These are phyloP conservation scores for Cercophora scortea DNA, from an alignment of 495 filamentous ascomycete genomes.

Conservation along the genomic window DNA sequence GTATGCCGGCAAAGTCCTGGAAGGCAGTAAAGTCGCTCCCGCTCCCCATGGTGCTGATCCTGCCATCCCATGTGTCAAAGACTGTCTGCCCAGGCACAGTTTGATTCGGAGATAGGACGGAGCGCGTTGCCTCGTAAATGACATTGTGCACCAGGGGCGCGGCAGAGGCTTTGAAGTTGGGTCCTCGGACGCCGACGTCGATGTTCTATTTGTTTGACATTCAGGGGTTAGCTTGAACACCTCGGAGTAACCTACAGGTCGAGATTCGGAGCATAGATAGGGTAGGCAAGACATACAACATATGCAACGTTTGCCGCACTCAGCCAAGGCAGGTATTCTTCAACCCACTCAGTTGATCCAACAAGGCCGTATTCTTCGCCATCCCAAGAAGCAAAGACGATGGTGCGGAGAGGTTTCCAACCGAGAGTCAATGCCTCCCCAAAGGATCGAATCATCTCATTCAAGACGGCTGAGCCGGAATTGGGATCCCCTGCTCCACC, in stretches of 20 bases:
- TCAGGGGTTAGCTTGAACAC: no score
- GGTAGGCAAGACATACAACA: constrained; percentile 29
- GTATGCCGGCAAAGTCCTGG: constrained; percentile 82
- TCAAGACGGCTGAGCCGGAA: constrained; percentile 79
- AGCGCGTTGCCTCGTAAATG: constrained; percentile 58
- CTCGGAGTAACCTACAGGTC: no score
- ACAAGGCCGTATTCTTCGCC: constrained; percentile 89
- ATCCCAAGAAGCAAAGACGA: constrained; percentile 94
- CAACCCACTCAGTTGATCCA: constrained; percentile 92
- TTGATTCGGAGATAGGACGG: constrained; percentile 77
- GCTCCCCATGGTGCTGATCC: constrained; percentile 62
- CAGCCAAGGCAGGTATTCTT: constrained; percentile 87
- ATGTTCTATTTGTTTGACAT: constrained; percentile 47
- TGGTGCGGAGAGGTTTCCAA: constrained; percentile 85
- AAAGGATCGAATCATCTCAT: constrained; percentile 79
- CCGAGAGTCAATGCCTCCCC: constrained; percentile 68
- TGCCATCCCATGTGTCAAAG: constrained; percentile 58
- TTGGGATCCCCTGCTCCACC: constrained; percentile 85
- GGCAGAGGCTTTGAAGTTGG: constrained; percentile 59
- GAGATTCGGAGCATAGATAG: not conserved
- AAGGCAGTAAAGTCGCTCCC: constrained; percentile 90
- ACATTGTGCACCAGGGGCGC: constrained; percentile 74
- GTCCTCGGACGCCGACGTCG: constrained; percentile 70
- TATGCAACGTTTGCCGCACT: constrained; percentile 72
- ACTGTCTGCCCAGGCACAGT: constrained; percentile 71